phyloP scores from a whole-genome alignment of 805 yeast genomes.

The Suhomyces emberorum region DNA sequence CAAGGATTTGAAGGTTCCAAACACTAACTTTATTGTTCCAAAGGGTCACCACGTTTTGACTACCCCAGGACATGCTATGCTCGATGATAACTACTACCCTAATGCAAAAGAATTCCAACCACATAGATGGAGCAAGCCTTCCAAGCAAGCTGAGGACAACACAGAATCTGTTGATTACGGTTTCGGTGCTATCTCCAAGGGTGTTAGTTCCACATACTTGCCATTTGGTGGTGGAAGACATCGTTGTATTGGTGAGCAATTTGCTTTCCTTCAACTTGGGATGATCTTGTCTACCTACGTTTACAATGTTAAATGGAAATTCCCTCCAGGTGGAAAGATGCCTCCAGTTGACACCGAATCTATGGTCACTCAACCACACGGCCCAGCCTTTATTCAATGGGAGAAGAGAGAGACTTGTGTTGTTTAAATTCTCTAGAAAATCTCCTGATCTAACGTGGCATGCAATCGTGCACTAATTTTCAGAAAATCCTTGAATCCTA shows the following conservation, averaged over 20 bases:
- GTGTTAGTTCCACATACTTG: conserved; percentile 91
- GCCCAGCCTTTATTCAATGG: conserved; percentile 72
- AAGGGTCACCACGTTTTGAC: conserved; percentile 85
- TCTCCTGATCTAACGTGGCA: too few species aligned
- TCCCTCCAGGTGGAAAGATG: conserved; percentile 37
- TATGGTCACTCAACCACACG: conserved; percentile 89
- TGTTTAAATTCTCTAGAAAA: too few species aligned
- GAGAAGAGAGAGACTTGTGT: conserved; percentile 51
- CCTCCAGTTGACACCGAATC: conserved; percentile 78
- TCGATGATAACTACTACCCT: conserved; percentile 75
- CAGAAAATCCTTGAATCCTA: too few species aligned
- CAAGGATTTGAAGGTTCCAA: conserved; percentile 75
- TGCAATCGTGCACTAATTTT: too few species aligned
- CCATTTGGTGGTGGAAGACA: conserved; percentile 99
- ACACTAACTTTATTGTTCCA: conserved; percentile 78
- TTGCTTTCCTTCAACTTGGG: conserved; percentile 92
- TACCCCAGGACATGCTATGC: conserved; percentile 89
- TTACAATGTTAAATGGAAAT: conserved; percentile 73
- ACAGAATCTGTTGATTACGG: conserved; percentile 77
- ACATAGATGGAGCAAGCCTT: conserved; percentile 67
- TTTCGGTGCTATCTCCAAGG: conserved; percentile 94
- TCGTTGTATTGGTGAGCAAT: conserved; percentile 98
- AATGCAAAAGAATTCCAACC: conserved; percentile 72
- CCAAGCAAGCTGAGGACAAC: conserved; percentile 15
- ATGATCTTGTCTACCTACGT: conserved; percentile 73